Conservation (phyloP, 345 rosid genomes). For the Gossypium australe region DNA sequence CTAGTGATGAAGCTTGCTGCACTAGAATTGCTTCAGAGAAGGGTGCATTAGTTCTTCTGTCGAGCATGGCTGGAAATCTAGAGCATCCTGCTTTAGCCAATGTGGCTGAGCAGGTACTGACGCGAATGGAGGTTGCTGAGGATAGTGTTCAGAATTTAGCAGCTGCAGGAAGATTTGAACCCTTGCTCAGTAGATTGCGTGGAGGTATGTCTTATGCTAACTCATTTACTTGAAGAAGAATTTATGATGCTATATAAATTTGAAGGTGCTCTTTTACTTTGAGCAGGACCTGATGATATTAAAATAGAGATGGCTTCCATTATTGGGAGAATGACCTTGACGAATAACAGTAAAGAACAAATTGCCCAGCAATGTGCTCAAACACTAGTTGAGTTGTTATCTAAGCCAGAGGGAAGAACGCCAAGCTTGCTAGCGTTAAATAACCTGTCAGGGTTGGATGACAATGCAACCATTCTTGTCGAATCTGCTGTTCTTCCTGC, state of each 20-base stretch:
- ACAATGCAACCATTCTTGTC: slow-evolving; percentile 35
- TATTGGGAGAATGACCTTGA: slow-evolving; percentile 38
- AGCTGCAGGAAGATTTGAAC: slow-evolving; percentile 44
- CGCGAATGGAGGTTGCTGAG: slow-evolving; percentile 29
- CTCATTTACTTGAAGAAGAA: not conserved
- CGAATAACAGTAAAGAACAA: slow-evolving; percentile 32
- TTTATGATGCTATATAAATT: not conserved
- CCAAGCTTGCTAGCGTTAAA: slow-evolving; percentile 36
- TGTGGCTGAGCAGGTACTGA: slow-evolving; percentile 35
- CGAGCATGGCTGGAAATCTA: slow-evolving; percentile 36
- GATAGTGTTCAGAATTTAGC: slow-evolving; percentile 30
- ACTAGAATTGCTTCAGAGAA: slow-evolving; percentile 33
- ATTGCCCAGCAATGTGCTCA: slow-evolving; percentile 31
- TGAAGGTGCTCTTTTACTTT: slow-evolving; percentile 4
- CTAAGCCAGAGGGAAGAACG: slow-evolving; percentile 24
- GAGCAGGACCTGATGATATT: slow-evolving; percentile 35
- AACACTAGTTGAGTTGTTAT: slow-evolving; percentile 27
- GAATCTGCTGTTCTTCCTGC: slow-evolving; percentile 34
- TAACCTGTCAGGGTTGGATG: slow-evolving; percentile 36
- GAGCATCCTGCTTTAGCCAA: slow-evolving; percentile 38
- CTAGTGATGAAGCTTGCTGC: slow-evolving; percentile 32
- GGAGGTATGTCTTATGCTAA: slow-evolving; percentile 20
- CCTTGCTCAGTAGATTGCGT: slow-evolving; percentile 28
- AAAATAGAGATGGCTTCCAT: slow-evolving; percentile 37
- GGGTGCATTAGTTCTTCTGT: slow-evolving; percentile 41